phyloP scores from a whole-genome alignment of 768 basidiomycete genomes.

The Ephemerocybe angulata region DNA sequence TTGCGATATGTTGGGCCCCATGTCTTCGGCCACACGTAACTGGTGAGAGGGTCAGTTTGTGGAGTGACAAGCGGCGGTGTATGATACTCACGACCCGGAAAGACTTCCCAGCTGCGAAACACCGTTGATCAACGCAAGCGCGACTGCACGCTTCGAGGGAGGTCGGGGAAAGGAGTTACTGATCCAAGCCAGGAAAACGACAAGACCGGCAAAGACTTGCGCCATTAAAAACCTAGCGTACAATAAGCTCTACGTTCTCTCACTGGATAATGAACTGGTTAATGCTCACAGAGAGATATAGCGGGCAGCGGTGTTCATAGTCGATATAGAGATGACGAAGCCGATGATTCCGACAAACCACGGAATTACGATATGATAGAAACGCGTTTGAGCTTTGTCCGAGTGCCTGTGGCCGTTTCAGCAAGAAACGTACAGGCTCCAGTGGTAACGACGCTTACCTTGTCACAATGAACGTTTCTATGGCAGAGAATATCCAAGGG shows the following conservation, averaged over 20 bases:
- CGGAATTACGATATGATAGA: slow-evolving; percentile 60
- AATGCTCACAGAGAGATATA: slow-evolving; percentile 65
- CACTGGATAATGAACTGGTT: background rate
- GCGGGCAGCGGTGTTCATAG: slow-evolving; percentile 63
- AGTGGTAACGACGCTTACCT: slow-evolving; percentile 30
- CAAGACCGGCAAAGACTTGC: slow-evolving; percentile 67
- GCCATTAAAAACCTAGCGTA: slow-evolving; percentile 68
- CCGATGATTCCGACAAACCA: slow-evolving; percentile 65
- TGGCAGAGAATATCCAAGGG: slow-evolving; percentile 68
- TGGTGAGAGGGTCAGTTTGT: slow-evolving; percentile 23
- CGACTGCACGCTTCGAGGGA: slow-evolving; percentile 78
- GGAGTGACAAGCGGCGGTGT: too few relatives aligned
- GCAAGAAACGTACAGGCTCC: background rate
- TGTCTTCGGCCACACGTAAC: slow-evolving; percentile 60
- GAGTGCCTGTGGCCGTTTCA: slow-evolving; percentile 52
- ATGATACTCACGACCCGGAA: slow-evolving; percentile 64
- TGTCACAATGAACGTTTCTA: slow-evolving; percentile 50
- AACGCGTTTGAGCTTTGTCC: slow-evolving; percentile 71
- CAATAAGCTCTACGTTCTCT: background rate
- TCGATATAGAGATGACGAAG: slow-evolving; percentile 67
- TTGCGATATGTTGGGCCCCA: slow-evolving; percentile 69
- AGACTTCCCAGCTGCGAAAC: slow-evolving; percentile 84
- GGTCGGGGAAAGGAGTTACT: slow-evolving; percentile 63
- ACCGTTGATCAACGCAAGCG: slow-evolving; percentile 75
- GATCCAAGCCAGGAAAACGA: slow-evolving; percentile 54